Conservation (phyloP, 73 alveolate genomes). For the Stentor roeselii region DNA sequence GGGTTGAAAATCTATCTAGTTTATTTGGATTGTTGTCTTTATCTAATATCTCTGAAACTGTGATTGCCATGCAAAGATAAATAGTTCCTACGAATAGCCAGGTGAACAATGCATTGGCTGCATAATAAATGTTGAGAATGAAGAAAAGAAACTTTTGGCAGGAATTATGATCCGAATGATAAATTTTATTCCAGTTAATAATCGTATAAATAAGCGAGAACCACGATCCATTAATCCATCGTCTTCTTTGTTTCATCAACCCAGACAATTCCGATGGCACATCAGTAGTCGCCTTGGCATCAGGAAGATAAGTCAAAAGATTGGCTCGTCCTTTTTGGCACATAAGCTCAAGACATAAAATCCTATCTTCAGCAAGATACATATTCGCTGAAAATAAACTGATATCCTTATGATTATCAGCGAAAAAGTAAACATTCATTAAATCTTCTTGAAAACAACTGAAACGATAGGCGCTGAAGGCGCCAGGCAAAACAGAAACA, state of each 20-base stretch:
- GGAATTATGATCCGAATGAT: not conserved
- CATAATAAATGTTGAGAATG: not conserved
- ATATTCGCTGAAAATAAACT: slow-evolving; percentile 37
- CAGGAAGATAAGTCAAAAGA: slow-evolving; percentile 35
- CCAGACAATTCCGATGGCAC: not conserved
- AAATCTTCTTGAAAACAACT: not conserved
- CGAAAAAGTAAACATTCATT: not conserved
- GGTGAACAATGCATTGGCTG: not conserved
- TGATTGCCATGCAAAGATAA: not conserved
- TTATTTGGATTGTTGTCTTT: not conserved
- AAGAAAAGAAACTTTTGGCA: not conserved
- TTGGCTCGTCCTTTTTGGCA: not conserved
- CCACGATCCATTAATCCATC: slow-evolving; percentile 28
- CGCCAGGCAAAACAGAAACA: slow-evolving; percentile 43
- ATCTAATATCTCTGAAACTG: not conserved
- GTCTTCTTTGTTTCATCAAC: slow-evolving; percentile 24
- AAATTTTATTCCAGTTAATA: not conserved
- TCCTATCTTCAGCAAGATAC: slow-evolving; percentile 65
- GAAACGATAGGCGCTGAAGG: slow-evolving; percentile 39
- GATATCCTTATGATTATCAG: not conserved
- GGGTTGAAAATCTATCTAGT: not conserved
- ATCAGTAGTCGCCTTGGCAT: slow-evolving; percentile 41
- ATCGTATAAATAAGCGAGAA: not conserved
- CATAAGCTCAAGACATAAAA: slow-evolving; percentile 53
- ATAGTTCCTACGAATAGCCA: slow-evolving; percentile 4